Evolutionary conservation across 371 early-diverging fungal genomes (phyloP).

Genomic region (Rhizomucor miehei): DNA sequence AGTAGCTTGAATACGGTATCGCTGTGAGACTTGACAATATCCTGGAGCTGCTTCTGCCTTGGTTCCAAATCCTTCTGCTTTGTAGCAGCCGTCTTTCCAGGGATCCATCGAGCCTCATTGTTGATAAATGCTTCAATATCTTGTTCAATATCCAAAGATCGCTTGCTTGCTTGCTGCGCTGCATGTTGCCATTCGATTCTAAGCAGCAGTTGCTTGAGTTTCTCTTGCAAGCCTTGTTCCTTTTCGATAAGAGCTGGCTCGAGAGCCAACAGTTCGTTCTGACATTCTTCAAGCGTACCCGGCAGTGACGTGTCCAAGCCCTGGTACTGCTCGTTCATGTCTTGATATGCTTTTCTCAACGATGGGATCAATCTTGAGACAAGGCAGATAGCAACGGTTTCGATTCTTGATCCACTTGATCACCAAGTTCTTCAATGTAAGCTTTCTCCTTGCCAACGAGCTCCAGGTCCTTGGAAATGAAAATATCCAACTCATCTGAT

Average conservation of each 20-base stretch:
- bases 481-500: not conserved
- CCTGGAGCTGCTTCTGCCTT: not conserved
- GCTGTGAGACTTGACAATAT: not conserved
- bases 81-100: not conserved
- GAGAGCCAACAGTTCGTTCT: too few relatives aligned
- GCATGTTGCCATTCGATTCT: slow-evolving; percentile 17
- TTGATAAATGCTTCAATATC: slow-evolving; percentile 17
- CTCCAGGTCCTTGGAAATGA: not conserved
- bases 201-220: slow-evolving; percentile 2
- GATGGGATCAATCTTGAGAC: too few relatives aligned
- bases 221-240: not conserved
- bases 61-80: not conserved
- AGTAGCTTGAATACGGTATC: not conserved
- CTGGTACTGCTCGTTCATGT: too few relatives aligned
- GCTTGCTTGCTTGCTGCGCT: too few relatives aligned
- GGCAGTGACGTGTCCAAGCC: too few relatives aligned
- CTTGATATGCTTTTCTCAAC: too few relatives aligned
- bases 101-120: slow-evolving; percentile 21
- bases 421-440: not conserved
- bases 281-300: too few relatives aligned
- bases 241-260: not conserved
- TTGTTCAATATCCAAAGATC: slow-evolving; percentile 2
- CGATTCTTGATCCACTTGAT: not conserved
- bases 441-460: not conserved
- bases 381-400: too few relatives aligned